Evolutionary conservation across 495 filamentous ascomycete species (phyloP), one percentile per base, ranked within the genome.

Genomic region (Symbiotaphrina buchneri): DNA sequence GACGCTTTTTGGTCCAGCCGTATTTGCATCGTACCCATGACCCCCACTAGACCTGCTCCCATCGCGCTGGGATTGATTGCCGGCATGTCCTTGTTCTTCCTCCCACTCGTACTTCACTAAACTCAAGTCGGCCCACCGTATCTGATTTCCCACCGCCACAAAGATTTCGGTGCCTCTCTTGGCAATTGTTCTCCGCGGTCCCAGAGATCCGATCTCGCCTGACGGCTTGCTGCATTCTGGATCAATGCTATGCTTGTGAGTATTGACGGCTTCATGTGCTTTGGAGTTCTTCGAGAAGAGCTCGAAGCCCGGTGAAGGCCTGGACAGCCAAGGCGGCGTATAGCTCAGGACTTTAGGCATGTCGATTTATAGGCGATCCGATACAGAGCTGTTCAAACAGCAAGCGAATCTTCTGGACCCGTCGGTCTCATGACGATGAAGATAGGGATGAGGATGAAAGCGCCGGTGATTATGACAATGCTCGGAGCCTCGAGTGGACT

Each of bases 341-440:
- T 77, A 83, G 47, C 65, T 70, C 42, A 75, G 64, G 40, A 85
- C 68, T 46, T 67, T 75, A 8, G 78, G 76, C 82, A 93, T 92
- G 16, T 37, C 49, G 39, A 24, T 2, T 11, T 2, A 5, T 15
- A 4, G 24, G 5, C 8, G 10, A 27, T 11, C 14, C 3, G 1
- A 15, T 30, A 14, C 8, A n/a, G n/a, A n/a, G n/a, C n/a, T n/a
- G n/a, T n/a, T n/a, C n/a, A n/a, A n/a, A n/a, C n/a, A n/a, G n/a
- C n/a, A n/a, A n/a, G n/a, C n/a, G n/a, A n/a, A n/a, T n/a, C n/a
- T n/a, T n/a, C n/a, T n/a, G n/a, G n/a, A n/a, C n/a, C n/a, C n/a
- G n/a, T n/a, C n/a, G n/a, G n/a, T n/a, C n/a, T n/a, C n/a, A n/a
- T n/a, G n/a, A n/a, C n/a, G n/a, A n/a, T n/a, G n/a, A n/a, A n/a